phyloP scores from a whole-genome alignment of 306 rosid species.

The Dicorynia guianensis region DNA sequence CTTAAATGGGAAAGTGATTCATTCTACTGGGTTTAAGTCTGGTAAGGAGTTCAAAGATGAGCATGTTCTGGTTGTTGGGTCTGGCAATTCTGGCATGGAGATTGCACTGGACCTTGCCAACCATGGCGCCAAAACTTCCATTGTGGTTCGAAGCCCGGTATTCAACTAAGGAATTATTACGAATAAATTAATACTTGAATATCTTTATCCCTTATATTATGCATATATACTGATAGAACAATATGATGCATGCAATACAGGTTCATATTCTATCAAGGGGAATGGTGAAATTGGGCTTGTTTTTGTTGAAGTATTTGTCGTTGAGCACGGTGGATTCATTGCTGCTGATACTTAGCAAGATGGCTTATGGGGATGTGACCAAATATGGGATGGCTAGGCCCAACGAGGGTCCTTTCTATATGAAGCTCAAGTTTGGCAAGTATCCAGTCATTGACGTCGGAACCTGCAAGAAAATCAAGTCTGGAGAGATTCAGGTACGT shows the following conservation, averaged over 20 bases:
- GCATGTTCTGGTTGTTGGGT: conserved; percentile 75
- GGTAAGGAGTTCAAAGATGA: conserved; percentile 53
- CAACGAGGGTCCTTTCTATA: conserved; percentile 67
- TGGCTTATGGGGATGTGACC: conserved; percentile 58
- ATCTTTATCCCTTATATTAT: too few species aligned
- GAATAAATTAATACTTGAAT: too few species aligned
- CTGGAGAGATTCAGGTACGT: conserved; percentile 66
- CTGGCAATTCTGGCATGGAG: conserved; percentile 85
- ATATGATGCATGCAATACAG: conserved; percentile 35
- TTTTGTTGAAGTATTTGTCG: conserved; percentile 56
- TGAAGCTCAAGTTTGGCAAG: conserved; percentile 71
- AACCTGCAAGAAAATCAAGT: conserved; percentile 53
- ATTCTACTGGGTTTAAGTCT: conserved; percentile 57
- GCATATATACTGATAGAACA: too few species aligned
- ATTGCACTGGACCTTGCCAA: conserved; percentile 64
- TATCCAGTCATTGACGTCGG: conserved; percentile 70
- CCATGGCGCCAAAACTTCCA: conserved; percentile 64
- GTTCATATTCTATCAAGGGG: conserved; percentile 64
- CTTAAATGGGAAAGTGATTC: conserved; percentile 62
- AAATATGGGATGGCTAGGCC: conserved; percentile 70
- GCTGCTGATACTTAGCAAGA: conserved; percentile 54
- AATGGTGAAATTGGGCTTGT: conserved; percentile 52
- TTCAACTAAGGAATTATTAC: too few species aligned
- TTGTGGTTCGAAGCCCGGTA: conserved; percentile 75
- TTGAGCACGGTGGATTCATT: conserved; percentile 57